phyloP scores from a whole-genome alignment of 768 basidiomycete genomes.

The Pisolithus marmoratus region DNA sequence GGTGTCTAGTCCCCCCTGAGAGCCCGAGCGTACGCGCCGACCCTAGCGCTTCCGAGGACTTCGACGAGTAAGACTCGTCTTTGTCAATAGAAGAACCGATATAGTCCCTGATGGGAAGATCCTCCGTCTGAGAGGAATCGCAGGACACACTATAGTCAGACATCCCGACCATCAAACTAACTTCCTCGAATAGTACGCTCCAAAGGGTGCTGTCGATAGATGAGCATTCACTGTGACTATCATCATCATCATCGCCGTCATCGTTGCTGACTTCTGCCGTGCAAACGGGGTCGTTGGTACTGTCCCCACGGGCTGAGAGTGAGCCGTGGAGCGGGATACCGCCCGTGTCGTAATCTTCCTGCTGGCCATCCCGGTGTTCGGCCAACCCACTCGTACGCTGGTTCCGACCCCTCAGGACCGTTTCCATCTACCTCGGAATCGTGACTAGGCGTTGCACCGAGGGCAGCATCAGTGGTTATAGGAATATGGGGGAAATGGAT shows the following conservation, averaged over 20 bases:
- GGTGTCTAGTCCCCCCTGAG: background rate
- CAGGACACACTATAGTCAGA: constrained; percentile 8
- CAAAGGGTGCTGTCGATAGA: constrained; percentile 14
- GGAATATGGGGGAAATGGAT: constrained; percentile 1
- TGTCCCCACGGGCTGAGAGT: too few relatives aligned
- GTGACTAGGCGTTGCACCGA: background rate
- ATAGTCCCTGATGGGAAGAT: background rate
- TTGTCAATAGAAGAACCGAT: background rate
- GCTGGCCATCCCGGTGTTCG: constrained; percentile 2
- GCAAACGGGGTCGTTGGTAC: constrained; percentile 12
- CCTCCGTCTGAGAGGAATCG: background rate
- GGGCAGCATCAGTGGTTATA: background rate
- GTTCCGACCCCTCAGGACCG: constrained; percentile 13
- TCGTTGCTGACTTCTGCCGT: constrained; percentile 6
- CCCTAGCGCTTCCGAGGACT: background rate
- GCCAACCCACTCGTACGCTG: constrained; percentile 2
- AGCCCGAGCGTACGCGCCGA: background rate
- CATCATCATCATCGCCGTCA: constrained; percentile 2
- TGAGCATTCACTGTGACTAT: background rate
- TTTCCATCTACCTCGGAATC: constrained; percentile 11
- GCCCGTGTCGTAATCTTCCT: background rate
- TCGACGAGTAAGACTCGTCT: background rate
- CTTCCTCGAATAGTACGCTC: constrained; percentile 27
- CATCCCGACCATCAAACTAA: constrained; percentile 27
- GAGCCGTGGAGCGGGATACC: background rate